Evolutionary conservation across 176 grass and related monocot species (phyloP), one percentile per base, ranked within the genome.

Genomic region (Eremochloa ophiuroides): DNA sequence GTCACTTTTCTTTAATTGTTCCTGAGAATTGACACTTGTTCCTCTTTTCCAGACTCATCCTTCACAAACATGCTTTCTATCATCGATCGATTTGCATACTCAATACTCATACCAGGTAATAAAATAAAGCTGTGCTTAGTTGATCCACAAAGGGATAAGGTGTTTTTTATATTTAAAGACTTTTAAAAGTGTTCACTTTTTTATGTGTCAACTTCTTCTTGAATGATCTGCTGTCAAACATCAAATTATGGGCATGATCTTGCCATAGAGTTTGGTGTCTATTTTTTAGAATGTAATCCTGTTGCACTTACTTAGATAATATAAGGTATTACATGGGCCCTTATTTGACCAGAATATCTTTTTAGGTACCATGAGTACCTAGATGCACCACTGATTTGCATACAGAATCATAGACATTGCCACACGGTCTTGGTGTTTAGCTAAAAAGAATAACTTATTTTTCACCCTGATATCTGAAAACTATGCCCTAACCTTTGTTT

Each of bases 21-120:
- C 40, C 26, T 71, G 8, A 62, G 8, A 62, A 39, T 42, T 68
- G 42, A 41, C 48, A 51, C 67, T 60, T 82, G 46, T 62, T 51
- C 60, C 17, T 61, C 6, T 82, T 78, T 74, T 89, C 15, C 91
- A 99, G 96, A 99, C 96, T 8, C 96, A 99, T 58, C 96, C 96
- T 78, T 93, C 96, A 46, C 96, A 99, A 58, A 95, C 90, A 59
- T 99, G 96, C 89, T 99, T 99, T 83, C 84, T 99, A 40, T 99
- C 96, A 66, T 95, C 96, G 0, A 95, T 95, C 4, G 96, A 99
- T 91, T 74, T 99, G 86, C 96, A 99, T 59, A 99, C 96, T 27
- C 96, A 99, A 20, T 99, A 83, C 65, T 93, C 96, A 55, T 99
- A 95, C 84, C 96, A 99, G 96, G 96, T 99, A 88, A 74, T 31